Evolutionary conservation across 768 basidiomycete genomes (phyloP).

Genomic region (Chalciporus piperatus): DNA sequence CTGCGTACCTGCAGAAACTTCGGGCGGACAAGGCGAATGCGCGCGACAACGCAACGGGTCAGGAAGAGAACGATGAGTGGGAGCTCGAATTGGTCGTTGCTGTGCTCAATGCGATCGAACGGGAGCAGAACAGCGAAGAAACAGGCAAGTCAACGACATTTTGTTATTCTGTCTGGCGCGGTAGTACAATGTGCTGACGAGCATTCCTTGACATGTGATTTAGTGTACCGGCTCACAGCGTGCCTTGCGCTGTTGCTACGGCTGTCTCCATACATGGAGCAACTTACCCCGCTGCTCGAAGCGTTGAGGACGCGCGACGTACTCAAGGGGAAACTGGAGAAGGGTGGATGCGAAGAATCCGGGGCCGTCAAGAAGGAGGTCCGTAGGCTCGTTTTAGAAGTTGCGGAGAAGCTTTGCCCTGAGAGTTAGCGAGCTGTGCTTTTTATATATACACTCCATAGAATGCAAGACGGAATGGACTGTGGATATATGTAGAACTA

Average conservation of each 20-base stretch:
- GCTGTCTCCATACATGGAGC: constrained; percentile 67
- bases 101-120: constrained; percentile 71
- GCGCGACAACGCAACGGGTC: constrained; percentile 33
- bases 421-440: background rate
- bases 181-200: constrained; percentile 1
- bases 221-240: constrained; percentile 81
- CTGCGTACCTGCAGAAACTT: constrained; percentile 61
- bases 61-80: constrained; percentile 73
- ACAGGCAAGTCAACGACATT: constrained; percentile 56
- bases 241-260: constrained; percentile 75
- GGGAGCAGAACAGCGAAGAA: constrained; percentile 74
- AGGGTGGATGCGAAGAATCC: constrained; percentile 48
- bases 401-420: constrained; percentile 43
- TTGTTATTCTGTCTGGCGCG: background rate
- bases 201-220: background rate
- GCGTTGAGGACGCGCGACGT: constrained; percentile 61
- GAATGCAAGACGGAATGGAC: background rate
- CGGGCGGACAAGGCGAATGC: constrained; percentile 45
- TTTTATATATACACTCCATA: background rate
- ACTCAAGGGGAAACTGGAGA: constrained; percentile 55
- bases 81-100: constrained; percentile 82
- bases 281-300: constrained; percentile 59
- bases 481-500: too few relatives aligned
- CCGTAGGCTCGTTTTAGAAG: constrained; percentile 62
- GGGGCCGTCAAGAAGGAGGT: constrained; percentile 66